phyloP scores from a whole-genome alignment of 495 filamentous ascomycete genomes.

The Immersiella caudata region DNA sequence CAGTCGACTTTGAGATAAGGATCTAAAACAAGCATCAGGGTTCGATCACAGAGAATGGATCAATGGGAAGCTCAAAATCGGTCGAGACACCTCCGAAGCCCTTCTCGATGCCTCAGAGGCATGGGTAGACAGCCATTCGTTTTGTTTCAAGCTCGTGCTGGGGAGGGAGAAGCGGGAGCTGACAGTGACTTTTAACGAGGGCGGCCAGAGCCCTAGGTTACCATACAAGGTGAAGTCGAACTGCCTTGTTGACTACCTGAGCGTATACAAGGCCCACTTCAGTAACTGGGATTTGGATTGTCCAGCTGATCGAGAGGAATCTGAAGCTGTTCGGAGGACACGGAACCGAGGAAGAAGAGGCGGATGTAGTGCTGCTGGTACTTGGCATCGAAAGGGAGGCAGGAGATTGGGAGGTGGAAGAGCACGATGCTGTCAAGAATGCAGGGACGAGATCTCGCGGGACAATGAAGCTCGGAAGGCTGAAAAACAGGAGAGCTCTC shows the following conservation, averaged over 20 bases:
- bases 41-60: background rate
- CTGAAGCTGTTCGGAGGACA: background rate
- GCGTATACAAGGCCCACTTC: background rate
- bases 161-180: background rate
- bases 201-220: too few relatives aligned
- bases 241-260: background rate
- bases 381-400: too few relatives aligned
- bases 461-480: too few relatives aligned
- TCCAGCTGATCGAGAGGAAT: background rate
- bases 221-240: background rate
- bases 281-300: background rate
- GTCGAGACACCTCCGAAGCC: too few relatives aligned
- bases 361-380: too few relatives aligned
- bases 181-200: background rate
- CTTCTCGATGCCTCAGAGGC: too few relatives aligned
- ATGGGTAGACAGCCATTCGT: background rate
- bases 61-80: too few relatives aligned
- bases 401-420: too few relatives aligned
- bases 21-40: background rate
- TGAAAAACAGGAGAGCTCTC: too few relatives aligned
- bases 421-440: too few relatives aligned
- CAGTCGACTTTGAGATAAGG: background rate
- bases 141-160: background rate
- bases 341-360: too few relatives aligned
- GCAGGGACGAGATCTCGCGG: too few relatives aligned